A percentile compares a stretch with the other conserved stretches of the same genome.
phyloP scores from a whole-genome alignment of 495 filamentous ascomycete species.

The Jackrogersella multiformis region DNA sequence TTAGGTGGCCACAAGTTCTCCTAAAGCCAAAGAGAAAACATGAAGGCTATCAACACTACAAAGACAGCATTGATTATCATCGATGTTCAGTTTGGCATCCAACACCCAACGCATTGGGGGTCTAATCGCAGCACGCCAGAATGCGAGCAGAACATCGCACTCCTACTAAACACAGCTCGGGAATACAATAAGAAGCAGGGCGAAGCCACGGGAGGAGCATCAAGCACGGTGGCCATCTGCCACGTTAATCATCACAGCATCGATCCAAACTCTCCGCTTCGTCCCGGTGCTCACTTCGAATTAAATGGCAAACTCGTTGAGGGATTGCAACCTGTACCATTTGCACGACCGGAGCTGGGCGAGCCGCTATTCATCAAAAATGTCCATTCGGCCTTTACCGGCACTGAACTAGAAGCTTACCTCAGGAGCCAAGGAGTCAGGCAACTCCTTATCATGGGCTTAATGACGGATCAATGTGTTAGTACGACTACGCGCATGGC shows the following conservation, averaged over 20 bases:
- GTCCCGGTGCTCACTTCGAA: conserved; percentile 40
- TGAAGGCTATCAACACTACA: conserved; percentile 11
- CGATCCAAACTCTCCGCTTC: conserved; percentile 44
- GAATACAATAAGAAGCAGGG: conserved; percentile 25
- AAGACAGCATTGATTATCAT: conserved; percentile 66
- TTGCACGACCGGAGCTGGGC: conserved; percentile 50
- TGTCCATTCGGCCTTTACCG: conserved; percentile 61
- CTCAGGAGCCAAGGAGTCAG: conserved; percentile 49
- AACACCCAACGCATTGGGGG: conserved; percentile 54
- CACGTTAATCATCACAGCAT: conserved; percentile 60
- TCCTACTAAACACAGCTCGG: conserved; percentile 56
- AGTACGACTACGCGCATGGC: conserved; percentile 62
- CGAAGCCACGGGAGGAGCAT: neutral
- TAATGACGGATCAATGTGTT: conserved; percentile 63
- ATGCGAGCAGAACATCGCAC: conserved; percentile 56
- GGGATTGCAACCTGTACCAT: conserved; percentile 50
- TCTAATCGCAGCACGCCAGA: conserved; percentile 55
- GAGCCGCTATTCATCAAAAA: conserved; percentile 58
- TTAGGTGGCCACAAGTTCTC: neutral
- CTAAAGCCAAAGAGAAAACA: conserved; percentile 2
- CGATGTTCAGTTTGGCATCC: conserved; percentile 65
- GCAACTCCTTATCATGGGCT: conserved; percentile 54
- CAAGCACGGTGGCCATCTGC: conserved; percentile 49
- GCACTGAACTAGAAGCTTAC: conserved; percentile 54
- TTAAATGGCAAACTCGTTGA: conserved; percentile 29